phyloP scores from a whole-genome alignment of 306 rosid species.

The Malus sieversii region DNA sequence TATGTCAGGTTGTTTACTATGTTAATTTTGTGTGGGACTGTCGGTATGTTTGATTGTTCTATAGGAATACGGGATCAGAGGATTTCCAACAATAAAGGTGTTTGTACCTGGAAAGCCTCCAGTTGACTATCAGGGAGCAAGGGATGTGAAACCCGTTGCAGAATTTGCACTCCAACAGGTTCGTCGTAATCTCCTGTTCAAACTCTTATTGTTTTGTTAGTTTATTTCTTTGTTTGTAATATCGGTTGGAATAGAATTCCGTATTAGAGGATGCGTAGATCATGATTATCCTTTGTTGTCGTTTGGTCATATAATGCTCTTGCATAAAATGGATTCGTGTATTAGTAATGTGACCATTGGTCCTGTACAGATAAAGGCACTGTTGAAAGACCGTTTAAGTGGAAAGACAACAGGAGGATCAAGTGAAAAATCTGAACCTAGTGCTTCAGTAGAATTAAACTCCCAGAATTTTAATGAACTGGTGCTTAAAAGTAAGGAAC shows the following conservation, averaged over 20 bases:
- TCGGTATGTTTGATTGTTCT: conserved; percentile 6
- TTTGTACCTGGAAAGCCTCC: conserved; percentile 88
- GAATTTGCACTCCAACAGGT: conserved; percentile 93
- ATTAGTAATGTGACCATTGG: conserved; percentile 6
- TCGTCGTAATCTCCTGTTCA: conserved; percentile 8
- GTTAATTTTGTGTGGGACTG: conserved; percentile 8
- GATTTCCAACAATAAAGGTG: conserved; percentile 92
- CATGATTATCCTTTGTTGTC: not conserved
- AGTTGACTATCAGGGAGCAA: conserved; percentile 84
- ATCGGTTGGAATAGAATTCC: not conserved
- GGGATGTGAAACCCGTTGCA: conserved; percentile 86
- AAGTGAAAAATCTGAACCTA: conserved; percentile 63
- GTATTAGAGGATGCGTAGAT: not conserved
- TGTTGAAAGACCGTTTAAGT: conserved; percentile 75
- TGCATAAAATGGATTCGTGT: not conserved
- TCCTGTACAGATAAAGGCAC: conserved; percentile 57
- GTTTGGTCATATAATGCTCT: not conserved
- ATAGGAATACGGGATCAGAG: conserved; percentile 86
- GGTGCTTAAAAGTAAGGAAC: conserved; percentile 87
- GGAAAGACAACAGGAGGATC: conserved; percentile 84
- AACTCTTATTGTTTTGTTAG: not conserved
- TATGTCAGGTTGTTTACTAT: not conserved
- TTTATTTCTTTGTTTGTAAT: not conserved
- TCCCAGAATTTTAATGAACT: conserved; percentile 75
- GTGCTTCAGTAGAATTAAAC: conserved; percentile 69